Base-by-base conservation (phyloP, 2,329 filamentous ascomycete genomes). In the Ophiostoma sp. region DNA sequence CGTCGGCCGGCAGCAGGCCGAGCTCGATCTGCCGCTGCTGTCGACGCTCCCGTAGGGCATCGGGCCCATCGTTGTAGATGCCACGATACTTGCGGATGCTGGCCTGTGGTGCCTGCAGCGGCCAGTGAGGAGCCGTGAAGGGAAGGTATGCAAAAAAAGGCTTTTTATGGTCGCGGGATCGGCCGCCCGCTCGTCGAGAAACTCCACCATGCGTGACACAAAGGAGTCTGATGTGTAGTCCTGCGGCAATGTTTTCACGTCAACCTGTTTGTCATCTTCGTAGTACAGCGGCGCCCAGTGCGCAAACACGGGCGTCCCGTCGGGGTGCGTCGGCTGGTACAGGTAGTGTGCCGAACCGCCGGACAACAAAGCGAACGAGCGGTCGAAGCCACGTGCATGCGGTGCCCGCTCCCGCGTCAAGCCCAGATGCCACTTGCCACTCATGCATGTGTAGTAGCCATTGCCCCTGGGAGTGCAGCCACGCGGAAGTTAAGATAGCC, bases 91-190 rank as follows among this genome's bases (percentile, higher is more conserved):
- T 87, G 25, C 84, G 82, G 57, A 87, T 85, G 73, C 86, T 85
- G 74, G 88, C 84, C 70, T 82, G 79, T 0, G 88, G 57, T 12
- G 57, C 57, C 57, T 61, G 28, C 31, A 61, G 31, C 1, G 88
- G 89, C 89, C 89, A 91, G 76, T 91, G 88, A 1, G 88, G 88
- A 0, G 88, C 89, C 0, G 87, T 88, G 78, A 90, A 91, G 1
- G 88, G 87, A 2, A 88, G 81, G 77, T 89, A 90, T 0, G 81
- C 87, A 77, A 90, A 90, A 81, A 90, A 90, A 0, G 88, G 86
- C 63, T 79, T 75, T 3, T 80, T 22, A 3, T 57, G 48, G 19
- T 22, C 19, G n/a, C 48, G 15, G 39, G 39, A 19, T 52, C 48
- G 22, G 11, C 55, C 11, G 25, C 25, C 25, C 55, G 4, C 50